Evolutionary conservation across 352 stramenopile species (phyloP).

Genomic region (Globisporangium perplexum): DNA sequence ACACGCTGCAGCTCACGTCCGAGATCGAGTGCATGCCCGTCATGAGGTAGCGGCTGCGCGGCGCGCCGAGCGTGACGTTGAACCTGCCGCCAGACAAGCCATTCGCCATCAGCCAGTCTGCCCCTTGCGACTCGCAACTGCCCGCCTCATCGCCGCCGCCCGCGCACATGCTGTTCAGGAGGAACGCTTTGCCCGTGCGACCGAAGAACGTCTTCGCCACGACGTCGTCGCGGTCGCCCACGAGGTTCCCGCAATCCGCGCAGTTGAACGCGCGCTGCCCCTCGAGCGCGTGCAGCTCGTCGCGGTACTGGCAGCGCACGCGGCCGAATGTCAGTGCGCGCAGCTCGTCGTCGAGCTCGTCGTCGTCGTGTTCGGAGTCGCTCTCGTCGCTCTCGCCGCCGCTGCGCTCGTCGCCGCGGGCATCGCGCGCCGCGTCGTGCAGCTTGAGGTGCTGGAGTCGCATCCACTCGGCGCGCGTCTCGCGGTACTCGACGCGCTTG

Average conservation of each 20-base stretch:
- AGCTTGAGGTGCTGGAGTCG: conserved; percentile 13
- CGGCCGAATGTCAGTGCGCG: conserved; percentile 26
- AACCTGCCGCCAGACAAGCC: conserved; percentile 33
- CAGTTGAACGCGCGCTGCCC: conserved; percentile 58
- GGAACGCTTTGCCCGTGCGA: conserved; percentile 64
- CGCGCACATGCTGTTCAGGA: conserved; percentile 76
- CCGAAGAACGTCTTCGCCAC: conserved; percentile 79
- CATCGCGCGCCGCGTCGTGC: conserved; percentile 6
- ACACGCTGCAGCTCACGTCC: conserved; percentile 59
- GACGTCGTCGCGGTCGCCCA: conserved; percentile 63
- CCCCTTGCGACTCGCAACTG: no score
- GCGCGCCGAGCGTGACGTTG: conserved; percentile 51
- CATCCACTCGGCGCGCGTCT: conserved; percentile 40
- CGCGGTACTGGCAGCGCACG: conserved; percentile 48
- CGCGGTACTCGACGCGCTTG: conserved; percentile 63
- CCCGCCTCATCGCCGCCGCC: no score
- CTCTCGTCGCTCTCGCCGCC: conserved; percentile 20
- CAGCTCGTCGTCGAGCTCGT: conserved; percentile 20
- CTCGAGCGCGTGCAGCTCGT: conserved; percentile 37
- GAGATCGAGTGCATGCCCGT: conserved; percentile 78
- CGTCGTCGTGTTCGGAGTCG: not conserved
- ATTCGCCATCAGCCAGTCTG: not conserved
- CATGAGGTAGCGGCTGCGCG: conserved; percentile 69
- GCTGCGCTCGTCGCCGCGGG: conserved; percentile 16
- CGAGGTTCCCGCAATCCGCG: conserved; percentile 50